phyloP scores from a whole-genome alignment of 257 asterid species.

The Pogostemon cablin region DNA sequence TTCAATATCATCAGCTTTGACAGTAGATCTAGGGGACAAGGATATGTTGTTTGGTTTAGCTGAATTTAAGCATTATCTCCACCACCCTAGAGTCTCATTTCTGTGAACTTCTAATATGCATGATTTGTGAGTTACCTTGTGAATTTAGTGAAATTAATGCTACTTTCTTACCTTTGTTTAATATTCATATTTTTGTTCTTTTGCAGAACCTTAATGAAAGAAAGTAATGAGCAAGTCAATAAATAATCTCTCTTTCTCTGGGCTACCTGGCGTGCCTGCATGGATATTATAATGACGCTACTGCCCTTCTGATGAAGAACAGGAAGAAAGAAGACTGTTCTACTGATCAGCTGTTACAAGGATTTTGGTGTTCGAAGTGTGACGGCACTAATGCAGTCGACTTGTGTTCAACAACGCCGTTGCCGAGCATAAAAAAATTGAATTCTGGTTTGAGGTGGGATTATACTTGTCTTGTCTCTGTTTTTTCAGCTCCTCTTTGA shows the following conservation, averaged over 20 bases:
- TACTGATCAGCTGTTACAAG: constrained; percentile 52
- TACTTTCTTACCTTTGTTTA: constrained; percentile 22
- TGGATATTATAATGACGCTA: constrained; percentile 48
- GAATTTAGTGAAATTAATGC: constrained; percentile 6
- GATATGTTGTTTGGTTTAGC: constrained; percentile 23
- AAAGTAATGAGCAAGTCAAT: constrained; percentile 62
- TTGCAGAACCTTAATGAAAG: constrained; percentile 70
- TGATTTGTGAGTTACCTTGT: constrained; percentile 7
- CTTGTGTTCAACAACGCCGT: constrained; percentile 43
- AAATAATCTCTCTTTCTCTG: constrained; percentile 62
- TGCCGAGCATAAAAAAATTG: constrained; percentile 37
- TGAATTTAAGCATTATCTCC: constrained; percentile 13
- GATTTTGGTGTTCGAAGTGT: constrained; percentile 89
- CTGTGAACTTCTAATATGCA: background rate
- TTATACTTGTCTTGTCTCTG: constrained; percentile 59
- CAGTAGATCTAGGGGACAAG: background rate
- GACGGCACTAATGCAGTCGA: constrained; percentile 47
- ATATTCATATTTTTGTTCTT: constrained; percentile 20
- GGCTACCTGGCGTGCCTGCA: constrained; percentile 85
- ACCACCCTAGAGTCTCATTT: constrained; percentile 6
- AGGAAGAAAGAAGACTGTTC: constrained; percentile 43
- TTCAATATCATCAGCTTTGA: background rate
- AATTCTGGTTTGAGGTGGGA: constrained; percentile 47
- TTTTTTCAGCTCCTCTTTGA: constrained; percentile 72
- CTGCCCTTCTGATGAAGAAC: constrained; percentile 39